A percentile compares a stretch with the other conserved stretches of the same genome.
phyloP scores from a whole-genome alignment of 2,329 filamentous ascomycete genomes.

The Aspergillus sp. region DNA sequence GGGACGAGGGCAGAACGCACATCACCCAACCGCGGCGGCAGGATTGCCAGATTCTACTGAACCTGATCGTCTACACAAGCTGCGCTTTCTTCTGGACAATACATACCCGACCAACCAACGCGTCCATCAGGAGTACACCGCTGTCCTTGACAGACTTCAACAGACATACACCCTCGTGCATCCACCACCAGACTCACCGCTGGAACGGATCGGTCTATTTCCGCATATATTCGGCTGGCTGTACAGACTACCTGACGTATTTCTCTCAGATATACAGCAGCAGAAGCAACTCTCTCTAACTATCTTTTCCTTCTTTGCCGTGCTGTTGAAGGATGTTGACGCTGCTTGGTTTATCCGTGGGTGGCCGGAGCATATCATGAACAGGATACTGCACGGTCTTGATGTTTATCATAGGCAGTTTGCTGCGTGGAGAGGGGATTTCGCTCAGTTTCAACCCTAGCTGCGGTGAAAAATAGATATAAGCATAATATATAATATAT shows the following conservation, averaged over 20 bases:
- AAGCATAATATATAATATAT: no score
- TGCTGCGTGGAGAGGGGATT: background rate
- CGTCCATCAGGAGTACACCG: no score
- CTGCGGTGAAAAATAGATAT: no score
- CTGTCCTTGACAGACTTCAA: background rate
- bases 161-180: background rate
- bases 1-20: no score
- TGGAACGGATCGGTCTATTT: no score
- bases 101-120: no score
- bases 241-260: slow-evolving; percentile 9
- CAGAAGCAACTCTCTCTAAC: background rate
- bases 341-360: slow-evolving; percentile 14
- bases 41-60: no score
- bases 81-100: no score
- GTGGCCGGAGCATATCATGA: slow-evolving; percentile 17
- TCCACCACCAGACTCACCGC: no score
- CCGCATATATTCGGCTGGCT: slow-evolving; percentile 15
- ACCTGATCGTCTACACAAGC: no score
- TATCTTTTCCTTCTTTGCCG: slow-evolving; percentile 12
- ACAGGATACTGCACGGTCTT: background rate
- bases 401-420: background rate
- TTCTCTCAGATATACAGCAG: slow-evolving; percentile 9
- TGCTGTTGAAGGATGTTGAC: slow-evolving; percentile 11
- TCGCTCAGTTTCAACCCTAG: no score
- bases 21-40: no score